Percentiles rank a stretch among this genome's conserved stretches.
Conservation (phyloP, 345 rosid genomes). For the Hevea brasiliensis region DNA sequence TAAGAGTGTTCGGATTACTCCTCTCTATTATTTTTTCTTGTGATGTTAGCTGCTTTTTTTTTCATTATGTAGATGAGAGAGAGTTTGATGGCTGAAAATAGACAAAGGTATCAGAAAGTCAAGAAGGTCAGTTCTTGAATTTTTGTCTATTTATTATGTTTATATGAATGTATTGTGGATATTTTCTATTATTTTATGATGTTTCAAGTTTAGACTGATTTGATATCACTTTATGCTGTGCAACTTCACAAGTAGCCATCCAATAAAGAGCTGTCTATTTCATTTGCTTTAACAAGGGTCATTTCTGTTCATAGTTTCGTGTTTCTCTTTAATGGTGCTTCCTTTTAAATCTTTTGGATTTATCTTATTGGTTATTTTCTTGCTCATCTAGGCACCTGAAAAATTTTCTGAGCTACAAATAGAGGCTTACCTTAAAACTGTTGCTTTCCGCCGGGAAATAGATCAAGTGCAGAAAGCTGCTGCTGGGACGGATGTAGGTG, state of each 20-base stretch:
- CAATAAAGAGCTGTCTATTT: neutral
- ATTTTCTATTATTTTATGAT: neutral
- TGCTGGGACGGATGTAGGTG: constrained; percentile 78
- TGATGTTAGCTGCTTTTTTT: constrained; percentile 13
- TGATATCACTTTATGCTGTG: neutral
- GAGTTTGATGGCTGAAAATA: constrained; percentile 90
- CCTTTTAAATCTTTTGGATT: constrained; percentile 3
- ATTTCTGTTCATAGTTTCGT: neutral
- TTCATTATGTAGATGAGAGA: constrained; percentile 76
- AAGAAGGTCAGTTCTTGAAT: constrained; percentile 65
- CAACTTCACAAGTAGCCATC: neutral
- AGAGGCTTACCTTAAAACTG: constrained; percentile 89
- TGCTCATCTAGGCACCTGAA: constrained; percentile 66
- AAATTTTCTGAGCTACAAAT: constrained; percentile 92
- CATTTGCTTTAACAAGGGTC: neutral
- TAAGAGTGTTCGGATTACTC: constrained; percentile 12
- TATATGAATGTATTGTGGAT: neutral
- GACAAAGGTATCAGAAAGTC: constrained; percentile 91
- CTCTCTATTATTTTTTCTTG: neutral
- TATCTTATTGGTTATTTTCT: constrained; percentile 20
- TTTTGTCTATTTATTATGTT: neutral
- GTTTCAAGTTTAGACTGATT: neutral
- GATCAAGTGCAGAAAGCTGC: constrained; percentile 90
- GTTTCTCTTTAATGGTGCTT: neutral
- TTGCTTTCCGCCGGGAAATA: constrained; percentile 94